Conservation (phyloP, 2,329 filamentous ascomycete species). For the Trichothecium sympodiale region DNA sequence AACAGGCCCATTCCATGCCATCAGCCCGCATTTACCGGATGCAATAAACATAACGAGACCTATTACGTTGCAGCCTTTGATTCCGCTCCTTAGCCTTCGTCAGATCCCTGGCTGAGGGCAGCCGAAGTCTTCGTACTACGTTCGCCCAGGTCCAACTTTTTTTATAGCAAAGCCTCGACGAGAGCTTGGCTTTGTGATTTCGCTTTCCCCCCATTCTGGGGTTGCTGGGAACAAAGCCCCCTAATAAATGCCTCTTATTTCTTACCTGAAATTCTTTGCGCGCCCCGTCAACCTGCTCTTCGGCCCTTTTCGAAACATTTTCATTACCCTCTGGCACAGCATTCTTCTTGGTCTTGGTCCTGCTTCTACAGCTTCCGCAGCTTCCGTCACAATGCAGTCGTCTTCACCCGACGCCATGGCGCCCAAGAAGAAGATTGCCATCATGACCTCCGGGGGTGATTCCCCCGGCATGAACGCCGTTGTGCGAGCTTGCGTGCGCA, state of each 20-base stretch:
- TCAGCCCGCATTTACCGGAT: no score
- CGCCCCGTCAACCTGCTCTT: conserved; percentile 18
- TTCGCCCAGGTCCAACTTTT: no score
- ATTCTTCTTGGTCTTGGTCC: conserved; percentile 8
- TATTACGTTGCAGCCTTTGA: no score
- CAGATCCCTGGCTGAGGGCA: no score
- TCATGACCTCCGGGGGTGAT: conserved; percentile 93
- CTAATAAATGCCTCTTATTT: conserved; percentile 14
- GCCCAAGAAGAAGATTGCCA: conserved; percentile 60
- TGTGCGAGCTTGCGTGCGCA: conserved; percentile 82
- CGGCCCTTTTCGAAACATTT: conserved; percentile 15
- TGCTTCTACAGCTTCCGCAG: background rate
- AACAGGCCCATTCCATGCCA: no score
- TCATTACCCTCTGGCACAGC: conserved; percentile 15
- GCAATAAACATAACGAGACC: no score
- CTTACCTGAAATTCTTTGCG: conserved; percentile 15
- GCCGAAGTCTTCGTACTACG: no score
- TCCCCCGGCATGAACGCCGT: conserved; percentile 91
- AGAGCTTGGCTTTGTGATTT: background rate
- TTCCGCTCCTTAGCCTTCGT: no score
- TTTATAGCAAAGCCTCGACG: background rate
- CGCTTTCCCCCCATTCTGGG: background rate
- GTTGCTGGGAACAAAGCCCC: background rate
- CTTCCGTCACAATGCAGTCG: conserved; percentile 5
- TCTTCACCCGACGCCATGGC: conserved; percentile 22